Conservation (phyloP, 257 asterid species). For the Jasminum sambac region DNA sequence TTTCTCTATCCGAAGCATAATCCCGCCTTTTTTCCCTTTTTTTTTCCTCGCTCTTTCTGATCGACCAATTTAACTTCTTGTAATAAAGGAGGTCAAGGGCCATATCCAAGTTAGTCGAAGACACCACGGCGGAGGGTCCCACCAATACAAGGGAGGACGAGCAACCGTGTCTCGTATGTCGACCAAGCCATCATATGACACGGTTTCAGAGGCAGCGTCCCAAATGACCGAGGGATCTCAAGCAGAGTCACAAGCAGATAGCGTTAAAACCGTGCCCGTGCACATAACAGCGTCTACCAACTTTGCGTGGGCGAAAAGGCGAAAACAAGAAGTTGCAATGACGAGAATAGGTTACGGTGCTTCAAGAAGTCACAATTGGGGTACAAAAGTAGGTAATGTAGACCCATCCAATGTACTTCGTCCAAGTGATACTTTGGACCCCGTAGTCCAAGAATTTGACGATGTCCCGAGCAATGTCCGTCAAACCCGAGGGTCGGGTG, state of each 20-base stretch:
- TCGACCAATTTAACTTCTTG: neutral
- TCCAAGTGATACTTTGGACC: constrained; percentile 25
- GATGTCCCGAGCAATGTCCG: constrained; percentile 28
- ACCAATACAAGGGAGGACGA: constrained; percentile 40
- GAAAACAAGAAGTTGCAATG: constrained; percentile 46
- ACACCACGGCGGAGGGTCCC: constrained; percentile 26
- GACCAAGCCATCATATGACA: constrained; percentile 50
- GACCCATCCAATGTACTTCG: constrained; percentile 33
- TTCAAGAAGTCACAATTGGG: constrained; percentile 39
- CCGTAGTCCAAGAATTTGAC: constrained; percentile 37
- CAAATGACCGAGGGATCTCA: constrained; percentile 56
- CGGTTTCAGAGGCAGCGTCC: constrained; percentile 64
- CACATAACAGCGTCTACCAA: constrained; percentile 46
- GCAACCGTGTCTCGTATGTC: constrained; percentile 45
- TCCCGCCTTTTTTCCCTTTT: neutral
- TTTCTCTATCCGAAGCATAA: neutral
- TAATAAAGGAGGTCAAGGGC: constrained; percentile 48
- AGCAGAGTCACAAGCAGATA: constrained; percentile 48
- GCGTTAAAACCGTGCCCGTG: constrained; percentile 57
- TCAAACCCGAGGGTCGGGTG: neutral
- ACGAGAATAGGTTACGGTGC: constrained; percentile 38
- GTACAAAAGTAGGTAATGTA: constrained; percentile 10
- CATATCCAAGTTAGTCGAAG: constrained; percentile 38
- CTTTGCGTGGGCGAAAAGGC: constrained; percentile 53
- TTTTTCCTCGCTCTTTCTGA: neutral